Conservation (phyloP, 176 grass and related monocot species). For the Ensete ventricosum region DNA sequence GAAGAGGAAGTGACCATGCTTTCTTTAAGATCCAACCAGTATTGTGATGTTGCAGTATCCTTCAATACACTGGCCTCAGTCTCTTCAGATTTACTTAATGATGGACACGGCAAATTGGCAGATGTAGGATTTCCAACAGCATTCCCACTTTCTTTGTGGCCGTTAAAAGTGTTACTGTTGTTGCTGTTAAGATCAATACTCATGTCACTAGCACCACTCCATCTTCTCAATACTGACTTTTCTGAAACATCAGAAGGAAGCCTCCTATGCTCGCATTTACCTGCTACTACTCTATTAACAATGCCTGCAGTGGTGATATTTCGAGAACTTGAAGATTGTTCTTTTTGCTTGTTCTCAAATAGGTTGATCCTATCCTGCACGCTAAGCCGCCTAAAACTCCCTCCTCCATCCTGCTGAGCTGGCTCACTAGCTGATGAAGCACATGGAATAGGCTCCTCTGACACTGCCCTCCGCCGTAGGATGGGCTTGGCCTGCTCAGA, state of each 20-base stretch:
- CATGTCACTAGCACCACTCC: constrained; percentile 94
- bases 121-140: constrained; percentile 48
- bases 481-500: constrained; percentile 7
- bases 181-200: constrained; percentile 82
- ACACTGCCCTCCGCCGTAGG: constrained; percentile 23
- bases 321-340: constrained; percentile 60
- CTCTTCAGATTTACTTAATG: constrained; percentile 31
- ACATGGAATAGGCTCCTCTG: constrained; percentile 27
- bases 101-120: constrained; percentile 32
- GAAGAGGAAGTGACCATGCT: constrained; percentile 1
- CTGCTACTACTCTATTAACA: constrained; percentile 41
- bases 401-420: constrained; percentile 10
- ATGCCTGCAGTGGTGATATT: constrained; percentile 31
- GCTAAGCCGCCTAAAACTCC: constrained; percentile 54
- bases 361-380: constrained; percentile 93
- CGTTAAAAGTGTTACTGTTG: constrained; percentile 31
- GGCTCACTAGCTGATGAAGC: neutral
- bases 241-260: constrained; percentile 78
- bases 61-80: constrained; percentile 27
- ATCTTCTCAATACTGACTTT: constrained; percentile 70
- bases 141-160: constrained; percentile 55
- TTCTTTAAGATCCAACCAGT: constrained; percentile 39
- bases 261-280: constrained; percentile 67
- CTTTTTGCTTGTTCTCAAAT: constrained; percentile 81
- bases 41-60: constrained; percentile 33